phyloP scores from a whole-genome alignment of 495 filamentous ascomycete species.

The Lasiosphaeria miniovina region DNA sequence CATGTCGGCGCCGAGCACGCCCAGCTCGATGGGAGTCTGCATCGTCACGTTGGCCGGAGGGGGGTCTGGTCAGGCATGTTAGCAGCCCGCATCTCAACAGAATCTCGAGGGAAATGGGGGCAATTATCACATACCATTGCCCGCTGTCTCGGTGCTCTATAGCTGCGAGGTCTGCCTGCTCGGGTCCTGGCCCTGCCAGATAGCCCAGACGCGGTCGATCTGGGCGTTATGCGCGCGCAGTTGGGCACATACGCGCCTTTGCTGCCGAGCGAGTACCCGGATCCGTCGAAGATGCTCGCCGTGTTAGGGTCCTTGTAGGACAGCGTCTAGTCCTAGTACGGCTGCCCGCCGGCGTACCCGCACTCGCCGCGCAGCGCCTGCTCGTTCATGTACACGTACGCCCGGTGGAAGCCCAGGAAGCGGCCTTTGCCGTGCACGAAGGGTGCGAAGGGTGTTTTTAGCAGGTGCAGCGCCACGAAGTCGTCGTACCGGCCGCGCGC shows the following conservation, averaged over 20 bases:
- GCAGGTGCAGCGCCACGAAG: slow-evolving; percentile 41
- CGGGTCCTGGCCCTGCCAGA: slow-evolving; percentile 48
- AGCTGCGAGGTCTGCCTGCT: neutral
- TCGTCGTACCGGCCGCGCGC: slow-evolving; percentile 48
- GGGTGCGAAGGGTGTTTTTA: slow-evolving; percentile 36
- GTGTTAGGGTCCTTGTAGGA: slow-evolving; percentile 4
- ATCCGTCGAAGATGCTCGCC: slow-evolving; percentile 18
- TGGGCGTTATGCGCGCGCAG: slow-evolving; percentile 28
- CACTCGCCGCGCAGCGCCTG: slow-evolving; percentile 63
- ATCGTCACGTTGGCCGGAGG: slow-evolving; percentile 16
- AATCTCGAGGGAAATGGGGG: neutral
- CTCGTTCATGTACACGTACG: slow-evolving; percentile 61
- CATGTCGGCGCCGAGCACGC: neutral
- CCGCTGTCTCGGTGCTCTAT: slow-evolving; percentile 5
- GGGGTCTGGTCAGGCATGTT: slow-evolving; percentile 2
- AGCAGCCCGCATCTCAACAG: neutral
- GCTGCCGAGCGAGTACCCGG: slow-evolving; percentile 28
- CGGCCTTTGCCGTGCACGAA: slow-evolving; percentile 23
- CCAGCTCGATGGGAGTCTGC: slow-evolving; percentile 14
- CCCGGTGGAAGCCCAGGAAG: slow-evolving; percentile 64
- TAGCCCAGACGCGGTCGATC: slow-evolving; percentile 61
- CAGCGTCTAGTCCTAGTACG: slow-evolving; percentile 28
- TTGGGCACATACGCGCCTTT: slow-evolving; percentile 20
- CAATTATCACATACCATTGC: slow-evolving; percentile 1
- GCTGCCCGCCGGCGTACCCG: slow-evolving; percentile 52